Conservation (phyloP, 2,329 filamentous ascomycete species). For the Arthrobotrys conoides region DNA sequence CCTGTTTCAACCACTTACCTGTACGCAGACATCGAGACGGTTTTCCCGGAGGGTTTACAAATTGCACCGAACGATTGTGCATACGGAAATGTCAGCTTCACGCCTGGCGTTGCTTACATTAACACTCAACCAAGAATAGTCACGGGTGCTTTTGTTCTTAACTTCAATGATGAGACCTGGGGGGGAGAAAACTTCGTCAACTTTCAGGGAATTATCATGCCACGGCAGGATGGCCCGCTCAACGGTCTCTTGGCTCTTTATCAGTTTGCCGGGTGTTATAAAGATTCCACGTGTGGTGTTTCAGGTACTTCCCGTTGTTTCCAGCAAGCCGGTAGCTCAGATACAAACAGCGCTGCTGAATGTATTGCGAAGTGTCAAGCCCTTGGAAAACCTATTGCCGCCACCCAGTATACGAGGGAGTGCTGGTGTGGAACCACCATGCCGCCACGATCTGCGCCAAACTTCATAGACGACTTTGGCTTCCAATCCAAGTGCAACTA, state of each 20-base stretch:
- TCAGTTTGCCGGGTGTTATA: constrained; percentile 68
- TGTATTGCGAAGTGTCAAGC: constrained; percentile 66
- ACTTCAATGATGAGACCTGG: constrained; percentile 68
- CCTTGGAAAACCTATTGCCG: constrained; percentile 66
- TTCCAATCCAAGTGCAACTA: constrained; percentile 64
- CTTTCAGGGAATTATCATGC: constrained; percentile 66
- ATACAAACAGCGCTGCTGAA: constrained; percentile 65
- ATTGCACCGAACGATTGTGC: constrained; percentile 65
- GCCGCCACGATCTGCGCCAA: constrained; percentile 36
- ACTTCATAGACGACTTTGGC: constrained; percentile 40
- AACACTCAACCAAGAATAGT: constrained; percentile 63
- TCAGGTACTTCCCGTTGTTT: constrained; percentile 66
- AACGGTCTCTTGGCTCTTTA: constrained; percentile 64
- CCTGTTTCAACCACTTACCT: constrained; percentile 50
- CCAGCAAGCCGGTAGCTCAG: constrained; percentile 64
- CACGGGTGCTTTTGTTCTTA: constrained; percentile 67
- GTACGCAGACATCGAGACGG: constrained; percentile 57
- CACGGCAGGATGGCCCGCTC: constrained; percentile 67
- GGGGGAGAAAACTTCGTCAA: constrained; percentile 67
- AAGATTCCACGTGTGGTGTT: constrained; percentile 63
- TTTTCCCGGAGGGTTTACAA: constrained; percentile 61
- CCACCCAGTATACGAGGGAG: constrained; percentile 66
- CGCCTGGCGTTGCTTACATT: constrained; percentile 60
- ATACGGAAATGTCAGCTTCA: constrained; percentile 65
- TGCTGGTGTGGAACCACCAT: constrained; percentile 64